phyloP scores from a whole-genome alignment of 805 yeast genomes.

The Ogataea ramenticola region DNA sequence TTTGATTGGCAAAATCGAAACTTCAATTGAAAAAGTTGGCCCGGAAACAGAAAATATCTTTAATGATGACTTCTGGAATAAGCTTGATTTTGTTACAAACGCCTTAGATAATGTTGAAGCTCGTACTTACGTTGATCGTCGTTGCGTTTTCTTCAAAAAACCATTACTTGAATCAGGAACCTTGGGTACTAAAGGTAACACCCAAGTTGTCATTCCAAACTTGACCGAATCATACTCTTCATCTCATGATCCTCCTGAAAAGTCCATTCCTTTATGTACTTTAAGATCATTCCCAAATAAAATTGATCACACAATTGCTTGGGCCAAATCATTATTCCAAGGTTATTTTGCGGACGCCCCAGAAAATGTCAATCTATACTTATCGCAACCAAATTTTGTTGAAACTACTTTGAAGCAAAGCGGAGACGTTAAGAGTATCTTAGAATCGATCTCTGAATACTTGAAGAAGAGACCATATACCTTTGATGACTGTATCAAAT shows the following conservation, averaged over 20 bases:
- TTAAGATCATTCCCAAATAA: constrained; percentile 95
- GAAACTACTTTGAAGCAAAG: constrained; percentile 87
- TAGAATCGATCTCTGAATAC: constrained; percentile 72
- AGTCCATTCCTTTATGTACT: constrained; percentile 94
- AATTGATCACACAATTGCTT: constrained; percentile 97
- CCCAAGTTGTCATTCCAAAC: constrained; percentile 91
- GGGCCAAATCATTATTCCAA: constrained; percentile 95
- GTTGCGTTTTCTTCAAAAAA: constrained; percentile 88
- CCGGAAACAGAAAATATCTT: constrained; percentile 85
- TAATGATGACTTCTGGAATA: constrained; percentile 78
- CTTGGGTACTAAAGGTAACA: constrained; percentile 96
- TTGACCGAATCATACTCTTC: constrained; percentile 94
- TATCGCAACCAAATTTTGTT: constrained; percentile 87
- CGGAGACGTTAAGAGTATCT: constrained; percentile 82
- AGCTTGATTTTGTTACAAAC: constrained; percentile 84
- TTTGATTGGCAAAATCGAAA: constrained; percentile 65
- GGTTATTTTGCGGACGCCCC: constrained; percentile 89
- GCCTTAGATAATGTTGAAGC: constrained; percentile 98
- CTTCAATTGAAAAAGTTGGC: constrained; percentile 84
- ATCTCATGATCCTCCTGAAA: constrained; percentile 98
- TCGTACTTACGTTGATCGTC: constrained; percentile 93
- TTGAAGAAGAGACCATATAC: constrained; percentile 78
- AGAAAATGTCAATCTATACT: constrained; percentile 84
- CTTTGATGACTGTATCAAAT: constrained; percentile 88
- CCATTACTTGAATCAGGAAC: constrained; percentile 95